phyloP scores from a whole-genome alignment of 2,329 filamentous ascomycete genomes.

The Gaeumannomyces tritici region DNA sequence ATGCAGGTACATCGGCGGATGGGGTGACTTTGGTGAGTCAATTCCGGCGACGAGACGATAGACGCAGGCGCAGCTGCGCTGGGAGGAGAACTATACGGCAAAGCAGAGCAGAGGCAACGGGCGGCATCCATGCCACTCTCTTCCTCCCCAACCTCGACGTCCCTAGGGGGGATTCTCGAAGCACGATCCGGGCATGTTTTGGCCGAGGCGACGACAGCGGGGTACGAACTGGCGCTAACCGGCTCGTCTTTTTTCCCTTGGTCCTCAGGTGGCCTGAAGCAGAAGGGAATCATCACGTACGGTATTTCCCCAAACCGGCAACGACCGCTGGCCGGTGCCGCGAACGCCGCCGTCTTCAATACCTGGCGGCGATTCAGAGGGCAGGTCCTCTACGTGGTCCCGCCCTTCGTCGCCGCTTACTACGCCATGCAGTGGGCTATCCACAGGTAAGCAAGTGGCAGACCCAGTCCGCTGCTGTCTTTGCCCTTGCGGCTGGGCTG shows the following conservation, averaged over 20 bases:
- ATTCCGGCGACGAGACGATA: not conserved
- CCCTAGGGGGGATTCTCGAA: not conserved
- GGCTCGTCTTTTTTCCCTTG: not conserved
- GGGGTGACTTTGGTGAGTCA: slow-evolving; percentile 66
- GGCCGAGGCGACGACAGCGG: not conserved
- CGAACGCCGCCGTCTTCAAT: slow-evolving; percentile 88
- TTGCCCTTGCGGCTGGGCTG: not conserved
- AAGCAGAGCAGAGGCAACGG: not conserved
- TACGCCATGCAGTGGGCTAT: slow-evolving; percentile 82
- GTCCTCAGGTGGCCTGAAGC: slow-evolving; percentile 18
- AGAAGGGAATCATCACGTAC: slow-evolving; percentile 61
- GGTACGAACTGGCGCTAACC: not conserved
- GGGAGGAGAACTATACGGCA: not conserved
- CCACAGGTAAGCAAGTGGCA: slow-evolving; percentile 56
- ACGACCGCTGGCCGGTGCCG: slow-evolving; percentile 69
- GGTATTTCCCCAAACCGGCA: slow-evolving; percentile 80
- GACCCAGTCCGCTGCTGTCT: not conserved
- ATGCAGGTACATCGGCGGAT: slow-evolving; percentile 61
- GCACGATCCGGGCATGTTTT: too few species aligned
- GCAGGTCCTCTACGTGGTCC: slow-evolving; percentile 83
- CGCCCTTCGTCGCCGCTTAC: slow-evolving; percentile 72
- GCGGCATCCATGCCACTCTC: not conserved
- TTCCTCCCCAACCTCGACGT: not conserved
- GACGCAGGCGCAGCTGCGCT: not conserved
- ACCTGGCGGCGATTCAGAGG: slow-evolving; percentile 74